Percentiles rank a stretch among this genome's conserved stretches.
phyloP scores from a whole-genome alignment of 202 grass and related monocot species.

The Bolboschoenoplectus hybrid region DNA sequence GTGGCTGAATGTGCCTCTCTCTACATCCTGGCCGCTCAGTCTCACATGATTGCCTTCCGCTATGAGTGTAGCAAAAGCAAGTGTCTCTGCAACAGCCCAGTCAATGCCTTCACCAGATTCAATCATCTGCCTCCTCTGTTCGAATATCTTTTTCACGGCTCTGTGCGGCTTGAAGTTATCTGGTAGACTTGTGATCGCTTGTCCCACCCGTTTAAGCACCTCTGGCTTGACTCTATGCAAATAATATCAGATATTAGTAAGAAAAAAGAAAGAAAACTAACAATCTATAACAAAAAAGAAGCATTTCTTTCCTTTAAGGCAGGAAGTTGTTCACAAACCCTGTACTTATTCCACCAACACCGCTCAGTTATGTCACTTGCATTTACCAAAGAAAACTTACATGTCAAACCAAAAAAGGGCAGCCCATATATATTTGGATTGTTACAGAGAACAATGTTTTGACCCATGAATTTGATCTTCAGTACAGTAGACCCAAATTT shows the following conservation, averaged over 20 bases:
- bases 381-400: slow-evolving; percentile 8
- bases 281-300: not conserved
- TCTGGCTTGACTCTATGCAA: slow-evolving; percentile 73
- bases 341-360: slow-evolving; percentile 11
- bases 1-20: slow-evolving; percentile 95
- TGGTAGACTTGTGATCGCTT: slow-evolving; percentile 77
- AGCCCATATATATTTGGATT: slow-evolving; percentile 18
- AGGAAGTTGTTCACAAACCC: not conserved
- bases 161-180: slow-evolving; percentile 92
- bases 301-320: not conserved
- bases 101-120: slow-evolving; percentile 84
- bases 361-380: not conserved
- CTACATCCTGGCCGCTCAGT: slow-evolving; percentile 89
- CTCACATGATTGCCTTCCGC: slow-evolving; percentile 95
- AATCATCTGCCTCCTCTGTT: slow-evolving; percentile 74
- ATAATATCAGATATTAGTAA: not conserved
- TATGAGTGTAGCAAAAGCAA: slow-evolving; percentile 92
- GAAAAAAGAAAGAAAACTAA: slow-evolving; percentile 6
- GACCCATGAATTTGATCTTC: not conserved
- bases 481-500: not conserved
- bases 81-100: slow-evolving; percentile 86
- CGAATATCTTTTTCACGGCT: slow-evolving; percentile 93
- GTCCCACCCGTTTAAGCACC: slow-evolving; percentile 80
- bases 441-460: not conserved
- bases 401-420: slow-evolving; percentile 7